Base-by-base conservation (phyloP, 1,139 yeast species). In the Candida tetrigidarum region DNA sequence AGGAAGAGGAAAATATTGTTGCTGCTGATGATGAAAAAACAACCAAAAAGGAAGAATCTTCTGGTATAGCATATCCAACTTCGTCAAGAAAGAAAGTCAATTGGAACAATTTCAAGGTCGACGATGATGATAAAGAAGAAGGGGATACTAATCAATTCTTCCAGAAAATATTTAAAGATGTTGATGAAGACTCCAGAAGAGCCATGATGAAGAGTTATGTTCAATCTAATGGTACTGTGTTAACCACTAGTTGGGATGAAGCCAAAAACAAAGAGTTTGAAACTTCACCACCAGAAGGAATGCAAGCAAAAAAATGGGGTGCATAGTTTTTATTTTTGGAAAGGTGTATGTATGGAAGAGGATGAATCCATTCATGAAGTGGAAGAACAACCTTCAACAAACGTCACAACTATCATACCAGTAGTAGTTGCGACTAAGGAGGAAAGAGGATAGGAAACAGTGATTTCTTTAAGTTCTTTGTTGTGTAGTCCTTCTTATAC, bases 131-230 rank as follows among this genome's bases (percentile, higher is more conserved):
- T 20, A 64, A 62, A 4, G 71, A 68, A 3, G 73, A 67, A 1
- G 76, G 70, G 14, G 70, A 66, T 39, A 87, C 86, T 8, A 79
- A 84, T 49, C 86, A 77, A 0, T 91, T 95, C 58, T 93, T 95
- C 69, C 78, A 83, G 52, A 76, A 81, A 50, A 63, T 95, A 10
- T 95, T 86, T 66, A 77, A 79, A 33, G 83, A 79, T 52, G 95
- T 96, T 0, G 96, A 91, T 59, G 96, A 87, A 9, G 97, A 93
- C 58, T 86, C 96, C 1, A 76, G 75, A 54, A 76, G 96, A 47
- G 99, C 99, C 1, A 95, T 95, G 98, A 87, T 90, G 95, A 95
- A 95, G 67, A 89, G 97, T 43, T 93, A 81, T 58, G 75, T 82
- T n/a, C 97, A 95, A 65, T 88, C 96, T 55, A 87, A 88, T 53